These are phyloP conservation scores for Tetrastigma voinierianum DNA, from an alignment of 164 flowering plant species.

Conservation along the genomic window DNA sequence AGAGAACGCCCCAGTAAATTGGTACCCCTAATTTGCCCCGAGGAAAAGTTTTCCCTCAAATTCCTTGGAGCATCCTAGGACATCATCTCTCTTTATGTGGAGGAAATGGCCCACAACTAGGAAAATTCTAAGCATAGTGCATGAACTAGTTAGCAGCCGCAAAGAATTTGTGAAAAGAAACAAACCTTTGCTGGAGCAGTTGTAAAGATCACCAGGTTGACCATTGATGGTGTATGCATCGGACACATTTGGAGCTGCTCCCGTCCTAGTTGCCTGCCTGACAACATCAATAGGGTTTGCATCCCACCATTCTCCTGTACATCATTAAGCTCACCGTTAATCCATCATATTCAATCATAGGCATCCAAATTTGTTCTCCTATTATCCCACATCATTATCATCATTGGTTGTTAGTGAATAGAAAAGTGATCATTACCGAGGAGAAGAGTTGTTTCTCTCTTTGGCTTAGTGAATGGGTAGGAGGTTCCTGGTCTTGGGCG, in stretches of 20 bases:
- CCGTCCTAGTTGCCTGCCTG: slow-evolving; percentile 64
- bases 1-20: too few species aligned
- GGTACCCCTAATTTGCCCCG: too few species aligned
- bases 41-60: too few species aligned
- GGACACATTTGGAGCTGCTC: slow-evolving; percentile 78
- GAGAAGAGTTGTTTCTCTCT: slow-evolving; percentile 44
- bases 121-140: too few species aligned
- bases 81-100: too few species aligned
- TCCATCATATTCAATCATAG: too few species aligned
- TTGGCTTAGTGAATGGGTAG: slow-evolving; percentile 59
- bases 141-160: too few species aligned
- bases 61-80: too few species aligned
- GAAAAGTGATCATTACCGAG: slow-evolving; percentile 39
- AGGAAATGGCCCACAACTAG: too few species aligned
- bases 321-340: slow-evolving; percentile 3
- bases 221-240: slow-evolving; percentile 93
- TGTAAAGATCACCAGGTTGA: slow-evolving; percentile 91
- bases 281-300: slow-evolving; percentile 75
- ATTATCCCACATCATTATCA: slow-evolving; percentile 4
- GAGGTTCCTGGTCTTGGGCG: slow-evolving; percentile 43
- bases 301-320: slow-evolving; percentile 94
- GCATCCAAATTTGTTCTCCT: too few species aligned
- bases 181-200: slow-evolving; percentile 77
- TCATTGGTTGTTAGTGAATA: neutral
- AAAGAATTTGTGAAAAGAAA: neutral